Conservation (phyloP, 2,329 filamentous ascomycete species). For the Neonectria faginata region DNA sequence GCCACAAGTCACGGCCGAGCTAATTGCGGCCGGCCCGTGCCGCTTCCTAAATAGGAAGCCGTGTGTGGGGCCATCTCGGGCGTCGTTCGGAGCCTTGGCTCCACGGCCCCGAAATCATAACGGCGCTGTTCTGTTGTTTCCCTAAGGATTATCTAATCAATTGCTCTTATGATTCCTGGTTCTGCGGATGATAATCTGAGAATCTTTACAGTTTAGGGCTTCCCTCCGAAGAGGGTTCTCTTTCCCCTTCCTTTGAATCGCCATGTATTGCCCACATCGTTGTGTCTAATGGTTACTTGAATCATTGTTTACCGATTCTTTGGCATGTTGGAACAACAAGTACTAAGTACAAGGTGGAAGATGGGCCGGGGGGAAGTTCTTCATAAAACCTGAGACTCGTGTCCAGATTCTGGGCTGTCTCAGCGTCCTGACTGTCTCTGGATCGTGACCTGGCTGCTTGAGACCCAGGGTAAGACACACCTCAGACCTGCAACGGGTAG, state of each 20-base stretch:
- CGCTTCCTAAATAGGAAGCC: conserved; percentile 8
- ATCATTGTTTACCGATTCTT: not conserved
- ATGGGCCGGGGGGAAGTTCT: no score
- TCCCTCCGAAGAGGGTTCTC: no score
- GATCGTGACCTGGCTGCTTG: not conserved
- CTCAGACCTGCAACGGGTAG: not conserved
- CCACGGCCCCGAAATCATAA: not conserved
- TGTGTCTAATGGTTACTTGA: not conserved
- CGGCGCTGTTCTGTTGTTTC: not conserved
- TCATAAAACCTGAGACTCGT: not conserved
- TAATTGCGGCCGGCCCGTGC: not conserved
- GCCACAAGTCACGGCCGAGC: conserved; percentile 1
- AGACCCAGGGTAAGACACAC: not conserved
- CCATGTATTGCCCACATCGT: not conserved
- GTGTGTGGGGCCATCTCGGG: conserved; percentile 7
- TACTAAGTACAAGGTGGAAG: not conserved
- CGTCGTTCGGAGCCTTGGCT: not conserved
- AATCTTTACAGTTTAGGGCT: not conserved
- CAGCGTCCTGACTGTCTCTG: not conserved
- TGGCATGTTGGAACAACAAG: not conserved
- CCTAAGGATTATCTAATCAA: no score
- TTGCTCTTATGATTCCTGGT: not conserved
- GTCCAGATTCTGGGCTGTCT: not conserved
- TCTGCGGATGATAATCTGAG: not conserved
- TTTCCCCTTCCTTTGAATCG: not conserved